phyloP scores from a whole-genome alignment of 768 basidiomycete genomes.

The Leccinum imitatum region DNA sequence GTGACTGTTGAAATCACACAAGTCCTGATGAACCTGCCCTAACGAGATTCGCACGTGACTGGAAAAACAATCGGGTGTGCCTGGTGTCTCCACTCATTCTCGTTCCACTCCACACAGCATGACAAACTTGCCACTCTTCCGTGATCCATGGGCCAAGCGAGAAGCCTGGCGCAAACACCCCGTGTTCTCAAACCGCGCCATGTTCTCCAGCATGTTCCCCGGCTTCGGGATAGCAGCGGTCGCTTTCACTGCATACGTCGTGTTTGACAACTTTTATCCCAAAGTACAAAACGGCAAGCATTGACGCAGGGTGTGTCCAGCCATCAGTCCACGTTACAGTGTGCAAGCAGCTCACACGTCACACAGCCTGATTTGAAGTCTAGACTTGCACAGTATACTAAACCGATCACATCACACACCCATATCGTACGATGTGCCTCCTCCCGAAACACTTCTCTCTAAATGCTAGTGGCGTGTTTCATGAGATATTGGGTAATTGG shows the following conservation, averaged over 20 bases:
- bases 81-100: background rate
- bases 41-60: conserved; percentile 34
- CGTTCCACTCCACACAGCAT: conserved; percentile 38
- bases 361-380: conserved; percentile 7
- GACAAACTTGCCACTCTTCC: conserved; percentile 70
- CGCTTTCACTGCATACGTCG: conserved; percentile 89
- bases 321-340: background rate
- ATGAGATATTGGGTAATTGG: background rate
- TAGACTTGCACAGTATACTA: conserved; percentile 10
- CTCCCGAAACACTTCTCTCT: background rate
- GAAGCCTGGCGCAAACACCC: conserved; percentile 92
- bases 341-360: background rate
- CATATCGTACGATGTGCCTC: background rate
- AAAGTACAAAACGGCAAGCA: conserved; percentile 35
- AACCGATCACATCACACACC: background rate
- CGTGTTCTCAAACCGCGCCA: conserved; percentile 82
- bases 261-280: conserved; percentile 71
- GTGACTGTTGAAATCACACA: conserved; percentile 37
- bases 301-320: conserved; percentile 13
- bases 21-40: conserved; percentile 59
- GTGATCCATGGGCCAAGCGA: conserved; percentile 92
- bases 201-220: conserved; percentile 91
- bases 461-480: background rate
- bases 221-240: conserved; percentile 93
- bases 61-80: conserved; percentile 1